Base-by-base conservation (phyloP, 768 basidiomycete genomes). In the Mycena sanguinolenta region DNA sequence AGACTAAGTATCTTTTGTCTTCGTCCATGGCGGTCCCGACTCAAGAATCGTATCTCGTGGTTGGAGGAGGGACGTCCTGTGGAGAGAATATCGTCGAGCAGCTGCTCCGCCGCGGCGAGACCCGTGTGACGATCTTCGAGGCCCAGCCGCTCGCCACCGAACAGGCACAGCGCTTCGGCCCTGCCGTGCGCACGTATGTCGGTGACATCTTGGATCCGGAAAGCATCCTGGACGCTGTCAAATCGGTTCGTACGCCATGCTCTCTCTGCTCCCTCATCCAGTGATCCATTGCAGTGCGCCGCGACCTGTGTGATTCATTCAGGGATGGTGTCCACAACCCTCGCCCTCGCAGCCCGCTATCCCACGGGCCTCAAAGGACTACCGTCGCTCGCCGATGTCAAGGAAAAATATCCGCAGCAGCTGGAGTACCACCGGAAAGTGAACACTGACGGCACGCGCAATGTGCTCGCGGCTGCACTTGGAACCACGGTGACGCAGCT, bases 231-330 rank as follows among this genome's bases (percentile, higher is more conserved):
- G 65, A 74, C 3, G 76, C 79, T 49, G 85, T 88, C 42, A 62
- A 71, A 42, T 81, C 82, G 76, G 82, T 84, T 38, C 62, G 82
- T 69, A 34, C 25, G 14, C 13, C n/a, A 13, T 28, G 44, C 44
- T 27, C 6, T 34, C 32, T 27, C 8, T 32, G n/a, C 42, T 32
- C 25, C 27, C 44, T 58, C 14, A 23, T 58, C 42, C 46, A 27
- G n/a, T n/a, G 50, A 14, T 23, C 7, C 30, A 5, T 58, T 39
- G 4, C 66, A 84, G 84, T 78, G 77, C 57, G 71, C 71, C 13
- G 80, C 85, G 0, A 85, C 85, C 5, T 82, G 82, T 67, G 82
- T 89, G 53, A 84, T 89, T 70, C 88, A 89, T 78, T 87, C 86
- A 23, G 88, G 86, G 0, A 83, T 83, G 4, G 82, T 85, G 0